Evolutionary conservation across 768 basidiomycete species (phyloP).

Genomic region (Suillus alpinus): DNA sequence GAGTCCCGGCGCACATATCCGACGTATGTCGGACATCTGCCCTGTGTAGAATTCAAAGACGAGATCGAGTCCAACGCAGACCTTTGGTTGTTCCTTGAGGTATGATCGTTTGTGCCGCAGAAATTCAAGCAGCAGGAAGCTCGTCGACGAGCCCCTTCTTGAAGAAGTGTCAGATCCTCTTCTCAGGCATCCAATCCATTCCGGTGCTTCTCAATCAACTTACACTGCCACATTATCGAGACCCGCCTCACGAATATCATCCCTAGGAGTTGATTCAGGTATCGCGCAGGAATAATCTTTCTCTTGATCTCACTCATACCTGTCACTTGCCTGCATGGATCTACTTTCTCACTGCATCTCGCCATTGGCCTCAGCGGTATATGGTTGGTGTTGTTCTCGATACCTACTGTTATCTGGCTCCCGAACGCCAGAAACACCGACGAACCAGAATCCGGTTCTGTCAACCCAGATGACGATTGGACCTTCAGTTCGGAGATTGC

Average conservation of each 20-base stretch:
- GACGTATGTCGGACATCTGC: no score
- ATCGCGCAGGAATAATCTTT: constrained; percentile 75
- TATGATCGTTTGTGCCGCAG: no score
- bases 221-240: constrained; percentile 61
- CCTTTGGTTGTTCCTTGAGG: no score
- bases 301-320: constrained; percentile 77
- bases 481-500: constrained; percentile 49
- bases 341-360: constrained; percentile 74
- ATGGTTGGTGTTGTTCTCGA: constrained; percentile 84
- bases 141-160: constrained; percentile 17
- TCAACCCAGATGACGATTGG: constrained; percentile 36
- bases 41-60: no score
- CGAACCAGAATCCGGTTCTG: constrained; percentile 9
- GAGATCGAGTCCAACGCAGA: no score
- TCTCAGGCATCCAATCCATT: constrained; percentile 17
- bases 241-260: constrained; percentile 81
- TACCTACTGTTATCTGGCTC: constrained; percentile 76
- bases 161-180: constrained; percentile 41
- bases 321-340: constrained; percentile 67
- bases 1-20: no score
- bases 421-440: constrained; percentile 36
- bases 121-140: no score
- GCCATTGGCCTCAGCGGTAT: constrained; percentile 82
- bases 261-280: constrained; percentile 86
- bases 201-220: constrained; percentile 30